Conservation (phyloP, 169 alveolate genomes). For the Plasmodium ovale region DNA sequence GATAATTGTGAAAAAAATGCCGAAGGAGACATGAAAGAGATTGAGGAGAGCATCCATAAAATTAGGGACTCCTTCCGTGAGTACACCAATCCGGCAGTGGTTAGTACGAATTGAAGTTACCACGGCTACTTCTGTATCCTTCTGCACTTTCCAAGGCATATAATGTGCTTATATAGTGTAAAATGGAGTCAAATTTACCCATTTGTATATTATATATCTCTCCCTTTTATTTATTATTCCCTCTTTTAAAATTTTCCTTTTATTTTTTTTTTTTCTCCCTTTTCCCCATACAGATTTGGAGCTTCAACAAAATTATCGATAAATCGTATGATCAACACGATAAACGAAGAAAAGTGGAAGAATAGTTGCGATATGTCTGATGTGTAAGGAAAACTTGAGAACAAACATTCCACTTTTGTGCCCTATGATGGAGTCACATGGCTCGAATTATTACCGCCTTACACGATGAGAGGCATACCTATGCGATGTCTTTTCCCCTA, state of each 20-base stretch:
- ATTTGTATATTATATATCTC: background rate
- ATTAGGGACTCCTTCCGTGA: slow-evolving; percentile 33
- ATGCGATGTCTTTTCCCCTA: no score
- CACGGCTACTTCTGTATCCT: background rate
- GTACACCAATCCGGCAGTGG: slow-evolving; percentile 46
- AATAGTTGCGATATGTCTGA: no score
- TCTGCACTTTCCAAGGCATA: no score
- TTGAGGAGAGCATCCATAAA: slow-evolving; percentile 14
- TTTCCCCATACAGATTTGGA: slow-evolving; percentile 33
- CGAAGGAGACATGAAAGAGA: slow-evolving; percentile 19
- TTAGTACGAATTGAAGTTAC: background rate
- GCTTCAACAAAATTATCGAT: slow-evolving; percentile 36
- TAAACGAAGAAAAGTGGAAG: slow-evolving; percentile 9
- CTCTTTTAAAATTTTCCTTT: background rate
- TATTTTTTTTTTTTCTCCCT: background rate
- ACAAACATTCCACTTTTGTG: no score
- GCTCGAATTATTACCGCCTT: no score
- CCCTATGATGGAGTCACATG: no score
- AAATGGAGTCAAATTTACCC: background rate
- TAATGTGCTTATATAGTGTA: no score
- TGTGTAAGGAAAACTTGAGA: no score
- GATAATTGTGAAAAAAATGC: background rate
- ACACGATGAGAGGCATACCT: no score
- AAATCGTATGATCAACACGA: slow-evolving; percentile 21
- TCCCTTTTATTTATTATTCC: background rate